Conservation (phyloP, 2,329 filamentous ascomycete genomes). For the Cordyceps javanica region DNA sequence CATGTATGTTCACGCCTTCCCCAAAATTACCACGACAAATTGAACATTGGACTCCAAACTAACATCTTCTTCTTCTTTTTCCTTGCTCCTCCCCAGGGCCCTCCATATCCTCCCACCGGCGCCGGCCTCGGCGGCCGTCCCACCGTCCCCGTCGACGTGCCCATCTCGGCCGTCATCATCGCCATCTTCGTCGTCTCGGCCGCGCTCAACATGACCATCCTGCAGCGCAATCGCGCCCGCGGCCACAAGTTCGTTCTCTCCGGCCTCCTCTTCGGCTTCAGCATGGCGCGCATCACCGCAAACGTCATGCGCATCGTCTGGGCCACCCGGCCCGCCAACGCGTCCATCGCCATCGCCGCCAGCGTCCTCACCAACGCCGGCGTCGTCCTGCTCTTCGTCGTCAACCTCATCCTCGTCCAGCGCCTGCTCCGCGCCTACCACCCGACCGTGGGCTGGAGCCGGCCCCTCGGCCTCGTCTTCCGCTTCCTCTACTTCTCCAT, state of each 20-base stretch:
- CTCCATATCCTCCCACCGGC: slow-evolving; percentile 32
- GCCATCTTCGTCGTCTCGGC: slow-evolving; percentile 49
- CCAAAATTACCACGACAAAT: not conserved
- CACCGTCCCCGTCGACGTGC: slow-evolving; percentile 52
- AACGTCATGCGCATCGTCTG: slow-evolving; percentile 48
- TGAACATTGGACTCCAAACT: not conserved
- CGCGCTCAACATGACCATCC: slow-evolving; percentile 51
- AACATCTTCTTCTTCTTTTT: slow-evolving; percentile 1
- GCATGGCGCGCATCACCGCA: slow-evolving; percentile 46
- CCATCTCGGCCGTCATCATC: slow-evolving; percentile 59
- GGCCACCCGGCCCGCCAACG: slow-evolving; percentile 36
- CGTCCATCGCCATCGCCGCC: slow-evolving; percentile 49
- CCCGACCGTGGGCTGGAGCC: slow-evolving; percentile 64
- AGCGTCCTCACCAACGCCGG: slow-evolving; percentile 68
- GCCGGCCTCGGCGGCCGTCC: slow-evolving; percentile 55
- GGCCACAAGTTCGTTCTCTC: slow-evolving; percentile 56
- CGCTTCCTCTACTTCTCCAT: slow-evolving; percentile 54
- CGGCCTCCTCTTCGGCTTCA: slow-evolving; percentile 52
- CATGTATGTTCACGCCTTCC: not conserved
- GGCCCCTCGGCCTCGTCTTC: slow-evolving; percentile 44
- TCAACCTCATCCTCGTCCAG: slow-evolving; percentile 73
- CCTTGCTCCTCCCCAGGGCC: too few relatives aligned
- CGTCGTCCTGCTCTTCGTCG: slow-evolving; percentile 66
- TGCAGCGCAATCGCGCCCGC: slow-evolving; percentile 41
- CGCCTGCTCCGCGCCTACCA: slow-evolving; percentile 69